These are phyloP conservation scores for Solanum paucissectum DNA, from an alignment of 257 asterid genomes.

Conservation along the genomic window DNA sequence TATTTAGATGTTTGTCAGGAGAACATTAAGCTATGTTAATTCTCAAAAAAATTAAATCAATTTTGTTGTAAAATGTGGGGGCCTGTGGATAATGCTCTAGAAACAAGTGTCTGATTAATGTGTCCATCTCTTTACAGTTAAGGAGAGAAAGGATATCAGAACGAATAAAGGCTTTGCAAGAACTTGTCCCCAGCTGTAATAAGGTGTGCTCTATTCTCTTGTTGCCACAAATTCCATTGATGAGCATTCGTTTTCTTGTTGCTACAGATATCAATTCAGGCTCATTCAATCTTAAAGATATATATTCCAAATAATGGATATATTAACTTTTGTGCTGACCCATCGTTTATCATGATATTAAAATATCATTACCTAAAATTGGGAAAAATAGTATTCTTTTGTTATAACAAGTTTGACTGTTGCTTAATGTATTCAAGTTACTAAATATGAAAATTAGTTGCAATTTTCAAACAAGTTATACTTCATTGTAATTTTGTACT, in stretches of 20 bases:
- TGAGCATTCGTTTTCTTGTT: not conserved
- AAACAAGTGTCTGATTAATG: not conserved
- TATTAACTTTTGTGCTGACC: not conserved
- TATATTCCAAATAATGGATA: not conserved
- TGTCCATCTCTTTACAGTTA: slow-evolving; percentile 30
- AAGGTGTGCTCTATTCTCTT: slow-evolving; percentile 30
- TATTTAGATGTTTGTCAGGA: not conserved
- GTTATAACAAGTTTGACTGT: not conserved
- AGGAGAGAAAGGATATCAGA: slow-evolving; percentile 79
- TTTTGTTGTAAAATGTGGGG: not conserved
- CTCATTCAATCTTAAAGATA: not conserved
- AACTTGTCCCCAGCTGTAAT: slow-evolving; percentile 78
- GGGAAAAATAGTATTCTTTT: not conserved
- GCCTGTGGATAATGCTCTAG: not conserved
- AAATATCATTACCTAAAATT: not conserved
- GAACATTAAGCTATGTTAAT: not conserved
- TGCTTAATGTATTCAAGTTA: not conserved
- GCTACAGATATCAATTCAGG: not conserved
- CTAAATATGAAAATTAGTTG: not conserved
- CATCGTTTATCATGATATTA: not conserved
- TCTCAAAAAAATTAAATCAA: not conserved
- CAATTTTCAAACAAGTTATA: not conserved
- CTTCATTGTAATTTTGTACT: not conserved
- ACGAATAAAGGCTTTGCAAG: slow-evolving; percentile 77
- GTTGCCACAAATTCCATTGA: not conserved